Evolutionary conservation across 805 yeast genomes (phyloP), one percentile per base, ranked within the genome.

Genomic region (Starmerella apis): DNA sequence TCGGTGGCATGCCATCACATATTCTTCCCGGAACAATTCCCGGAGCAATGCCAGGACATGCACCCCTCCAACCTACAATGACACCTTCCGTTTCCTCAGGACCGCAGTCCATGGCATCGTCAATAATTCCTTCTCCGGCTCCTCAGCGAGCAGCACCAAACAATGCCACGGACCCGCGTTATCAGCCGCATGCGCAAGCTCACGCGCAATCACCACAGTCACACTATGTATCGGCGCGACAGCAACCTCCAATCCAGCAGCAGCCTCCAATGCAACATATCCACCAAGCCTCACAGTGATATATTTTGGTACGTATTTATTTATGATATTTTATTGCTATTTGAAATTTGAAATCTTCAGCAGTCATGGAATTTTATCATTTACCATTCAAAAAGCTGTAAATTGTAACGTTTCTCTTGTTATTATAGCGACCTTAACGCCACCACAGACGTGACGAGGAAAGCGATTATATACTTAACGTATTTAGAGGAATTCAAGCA

Each of bases 191-290:
- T 14, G 7, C 11, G 7, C 35, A 31, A 18, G 22, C 37, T 16
- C 37, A n/a, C 22, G 37, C 22, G 3, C 37, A n/a, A 16, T n/a
- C 20, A 11, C 55, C 42, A 27, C 35, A 31, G 35, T 48, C 47
- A n/a, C 59, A 49, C 27, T 57, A 47, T 32, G 30, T 36, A 27
- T 56, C 53, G 41, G 59, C 50, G 27, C 57, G 54, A 43, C 56
- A 44, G 28, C 50, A 45, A 42, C n/a, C 20, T 4, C 23, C 35
- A 6, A 19, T 38, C 8, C 43, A 38, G 13, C 30, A 23, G 20
- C 43, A 23, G 9, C 39, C 39, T 5, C 39, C 24, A 20, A 36
- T 38, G 30, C 43, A 38, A 14, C 43, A 38, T 20, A 38, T 38
- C 18, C 43, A 38, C 20, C 43, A 41, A 4, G 25, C 43, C 13